Percentiles rank a stretch among this genome's conserved stretches.
These are phyloP conservation scores for Strobilomyces echinocephalus DNA, from an alignment of 768 basidiomycete species.

Conservation along the genomic window DNA sequence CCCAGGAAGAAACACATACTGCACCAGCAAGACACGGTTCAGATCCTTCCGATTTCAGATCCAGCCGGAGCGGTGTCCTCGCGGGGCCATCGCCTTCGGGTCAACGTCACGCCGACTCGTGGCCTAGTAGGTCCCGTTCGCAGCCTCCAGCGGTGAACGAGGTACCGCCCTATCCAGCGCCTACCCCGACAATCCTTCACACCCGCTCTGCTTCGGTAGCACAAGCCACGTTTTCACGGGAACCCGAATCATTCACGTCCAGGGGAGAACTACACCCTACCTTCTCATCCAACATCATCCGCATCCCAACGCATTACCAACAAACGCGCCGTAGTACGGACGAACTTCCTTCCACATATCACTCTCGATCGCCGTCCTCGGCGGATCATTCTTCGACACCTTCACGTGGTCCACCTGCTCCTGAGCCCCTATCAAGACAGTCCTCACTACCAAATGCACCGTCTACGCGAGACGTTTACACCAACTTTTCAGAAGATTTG, in stretches of 20 bases:
- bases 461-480: constrained; percentile 16
- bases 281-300: constrained; percentile 64
- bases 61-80: constrained; percentile 2
- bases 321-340: constrained; percentile 24
- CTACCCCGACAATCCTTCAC: constrained; percentile 18
- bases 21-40: constrained; percentile 24
- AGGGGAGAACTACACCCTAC: constrained; percentile 56
- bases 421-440: constrained; percentile 22
- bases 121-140: constrained; percentile 19
- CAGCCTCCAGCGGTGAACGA: constrained; percentile 16
- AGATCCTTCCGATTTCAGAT: constrained; percentile 19
- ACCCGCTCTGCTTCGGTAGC: constrained; percentile 12
- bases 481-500: constrained; percentile 27
- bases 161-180: constrained; percentile 27
- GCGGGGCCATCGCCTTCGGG: constrained; percentile 11
- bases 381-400: constrained; percentile 11
- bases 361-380: constrained; percentile 25
- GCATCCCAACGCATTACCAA: constrained; percentile 61
- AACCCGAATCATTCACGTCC: constrained; percentile 46
- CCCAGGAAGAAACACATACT: constrained; percentile 15
- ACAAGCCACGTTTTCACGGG: constrained; percentile 16
- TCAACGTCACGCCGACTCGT: constrained; percentile 20
- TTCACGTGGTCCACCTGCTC: constrained; percentile 16
- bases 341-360: constrained; percentile 14
- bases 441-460: constrained; percentile 23